phyloP scores from a whole-genome alignment of 768 basidiomycete genomes.

The Kondoa subrosea region DNA sequence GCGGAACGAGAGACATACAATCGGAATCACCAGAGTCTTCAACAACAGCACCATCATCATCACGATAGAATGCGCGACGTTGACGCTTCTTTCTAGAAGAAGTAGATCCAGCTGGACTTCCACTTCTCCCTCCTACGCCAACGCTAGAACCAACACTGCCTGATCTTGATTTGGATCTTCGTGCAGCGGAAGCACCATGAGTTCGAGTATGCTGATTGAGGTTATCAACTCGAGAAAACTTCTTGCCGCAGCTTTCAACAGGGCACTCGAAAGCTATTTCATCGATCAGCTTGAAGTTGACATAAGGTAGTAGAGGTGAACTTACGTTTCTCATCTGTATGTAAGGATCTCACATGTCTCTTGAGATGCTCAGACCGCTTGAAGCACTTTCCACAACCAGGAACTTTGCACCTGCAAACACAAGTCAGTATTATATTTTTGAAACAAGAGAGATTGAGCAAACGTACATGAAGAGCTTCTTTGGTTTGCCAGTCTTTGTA shows the following conservation, averaged over 20 bases:
- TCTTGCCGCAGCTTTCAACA: conserved; percentile 49
- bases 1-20: background rate
- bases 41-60: background rate
- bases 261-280: conserved; percentile 54
- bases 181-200: conserved; percentile 32
- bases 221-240: conserved; percentile 64
- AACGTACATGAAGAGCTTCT: conserved; percentile 22
- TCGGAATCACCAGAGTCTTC: background rate
- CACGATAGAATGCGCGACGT: no score
- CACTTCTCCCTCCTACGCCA: background rate
- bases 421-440: background rate
- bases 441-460: background rate
- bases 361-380: conserved; percentile 77
- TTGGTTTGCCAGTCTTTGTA: conserved; percentile 22
- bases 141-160: background rate
- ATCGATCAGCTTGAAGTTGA: conserved; percentile 15
- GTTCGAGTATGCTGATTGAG: conserved; percentile 61
- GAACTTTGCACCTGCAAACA: conserved; percentile 45
- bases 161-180: background rate
- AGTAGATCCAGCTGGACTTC: background rate
- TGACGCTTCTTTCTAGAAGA: no score
- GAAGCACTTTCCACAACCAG: conserved; percentile 74
- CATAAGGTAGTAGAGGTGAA: conserved; percentile 14
- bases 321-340: conserved; percentile 84
- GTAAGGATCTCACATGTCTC: conserved; percentile 70